Base-by-base conservation (phyloP, 2,329 filamentous ascomycete genomes). In the Claviceps pazoutovae region DNA sequence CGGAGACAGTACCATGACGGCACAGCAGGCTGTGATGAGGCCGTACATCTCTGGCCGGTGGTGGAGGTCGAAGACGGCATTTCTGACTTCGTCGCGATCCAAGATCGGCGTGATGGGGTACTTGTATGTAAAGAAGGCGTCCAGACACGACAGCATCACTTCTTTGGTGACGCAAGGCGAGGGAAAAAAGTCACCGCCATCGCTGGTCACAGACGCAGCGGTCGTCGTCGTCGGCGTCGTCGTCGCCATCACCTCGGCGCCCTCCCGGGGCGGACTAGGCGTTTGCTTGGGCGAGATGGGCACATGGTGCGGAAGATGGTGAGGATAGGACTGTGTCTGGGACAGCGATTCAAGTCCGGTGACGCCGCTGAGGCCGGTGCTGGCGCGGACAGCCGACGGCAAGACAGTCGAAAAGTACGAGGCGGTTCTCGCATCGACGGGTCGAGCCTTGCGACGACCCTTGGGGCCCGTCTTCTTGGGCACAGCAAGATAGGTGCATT, bases 81-180 rank as follows among this genome's bases (percentile, higher is more conserved):
- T 51, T 3, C 60, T 54, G 5, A 60, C 54, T 2, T 57, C n/a
- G 9, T 52, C 51, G 1, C 56, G 59, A 46, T 65, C 50, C 1
- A 66, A 23, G 14, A 67, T 61, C 0, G 64, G 64, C 16, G 63
- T 66, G 3, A 67, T 60, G 0, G 64, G 62, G 17, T 66, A 66
- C 49, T 66, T 67, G 49, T 66, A 63, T 30, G 54, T 59, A 46
- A 66, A 65, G 23, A 63, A 67, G 1, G 59, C 64, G 45, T 65
- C 58, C 0, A 67, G 39, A 17, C 61, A 65, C 46, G 57, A 58
- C 41, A 37, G 48, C 16, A 66, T 51, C 2, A 62, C 48, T 3
- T 54, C 43, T 1, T 48, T 51, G 42, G 49, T 51, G 36, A 51
- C 21, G 43, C 19, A n/a, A 11, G 49, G 43, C 36, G 49, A 51